Conservation (phyloP, 2,329 filamentous ascomycete genomes). For the Cryoendolithus antarcticus region DNA sequence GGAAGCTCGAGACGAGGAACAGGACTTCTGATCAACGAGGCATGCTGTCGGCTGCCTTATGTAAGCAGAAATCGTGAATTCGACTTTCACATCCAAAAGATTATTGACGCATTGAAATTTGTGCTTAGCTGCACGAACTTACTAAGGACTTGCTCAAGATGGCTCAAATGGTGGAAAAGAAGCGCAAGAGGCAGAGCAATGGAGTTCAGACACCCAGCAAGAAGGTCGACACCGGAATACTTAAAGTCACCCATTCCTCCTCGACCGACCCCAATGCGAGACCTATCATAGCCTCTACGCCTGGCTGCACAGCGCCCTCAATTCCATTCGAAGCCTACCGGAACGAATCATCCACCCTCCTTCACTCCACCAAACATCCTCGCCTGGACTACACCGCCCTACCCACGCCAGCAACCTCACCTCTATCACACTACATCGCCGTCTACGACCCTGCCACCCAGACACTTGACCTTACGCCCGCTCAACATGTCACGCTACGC, state of each 20-base stretch:
- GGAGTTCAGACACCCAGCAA: conserved; percentile 31
- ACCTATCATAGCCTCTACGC: conserved; percentile 24
- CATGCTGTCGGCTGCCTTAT: too few relatives aligned
- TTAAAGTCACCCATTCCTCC: conserved; percentile 17
- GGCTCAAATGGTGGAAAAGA: conserved; percentile 30
- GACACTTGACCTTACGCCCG: conserved; percentile 42
- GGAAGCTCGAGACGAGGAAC: too few relatives aligned
- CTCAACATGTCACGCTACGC: conserved; percentile 43
- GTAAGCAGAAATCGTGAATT: too few relatives aligned
- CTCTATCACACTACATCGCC: conserved; percentile 48
- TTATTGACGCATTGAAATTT: too few relatives aligned
- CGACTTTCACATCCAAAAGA: too few relatives aligned
- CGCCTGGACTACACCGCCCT: conserved; percentile 46
- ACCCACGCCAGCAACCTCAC: conserved; percentile 28
- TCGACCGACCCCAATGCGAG: conserved; percentile 7
- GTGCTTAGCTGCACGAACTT: too few relatives aligned
- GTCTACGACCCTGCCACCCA: conserved; percentile 44
- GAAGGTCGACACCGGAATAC: conserved; percentile 15
- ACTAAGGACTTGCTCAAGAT: conserved; percentile 8
- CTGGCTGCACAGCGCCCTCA: conserved; percentile 28
- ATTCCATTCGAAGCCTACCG: conserved; percentile 39
- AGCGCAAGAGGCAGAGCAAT: conserved; percentile 38
- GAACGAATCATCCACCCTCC: conserved; percentile 37
- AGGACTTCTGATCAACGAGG: too few relatives aligned
- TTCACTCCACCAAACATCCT: conserved; percentile 49